These are phyloP conservation scores for Peronospora farinosa DNA, from an alignment of 352 stramenopile genomes.

Conservation along the genomic window DNA sequence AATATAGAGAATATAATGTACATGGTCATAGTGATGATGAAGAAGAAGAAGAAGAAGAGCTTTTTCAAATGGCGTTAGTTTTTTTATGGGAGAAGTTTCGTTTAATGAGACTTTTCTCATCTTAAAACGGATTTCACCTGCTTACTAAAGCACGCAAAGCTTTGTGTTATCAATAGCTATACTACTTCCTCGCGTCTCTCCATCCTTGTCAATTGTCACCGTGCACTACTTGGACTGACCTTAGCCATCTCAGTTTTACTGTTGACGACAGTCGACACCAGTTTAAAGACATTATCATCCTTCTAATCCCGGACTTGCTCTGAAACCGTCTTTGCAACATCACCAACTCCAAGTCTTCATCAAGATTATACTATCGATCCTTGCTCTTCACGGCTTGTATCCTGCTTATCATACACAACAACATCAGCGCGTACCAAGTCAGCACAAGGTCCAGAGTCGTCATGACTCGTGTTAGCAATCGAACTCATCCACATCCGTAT, in stretches of 20 bases:
- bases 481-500: constrained; percentile 23
- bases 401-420: constrained; percentile 30
- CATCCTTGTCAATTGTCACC: constrained; percentile 2
- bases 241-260: background rate
- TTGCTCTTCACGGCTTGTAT: constrained; percentile 26
- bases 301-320: constrained; percentile 16
- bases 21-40: background rate
- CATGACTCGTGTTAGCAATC: constrained; percentile 23
- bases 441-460: constrained; percentile 25
- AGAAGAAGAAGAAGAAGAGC: too few species aligned
- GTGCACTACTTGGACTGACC: constrained; percentile 10
- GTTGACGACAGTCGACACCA: constrained; percentile 11
- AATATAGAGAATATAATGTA: background rate
- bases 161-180: constrained; percentile 16
- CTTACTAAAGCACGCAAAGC: constrained; percentile 19
- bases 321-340: constrained; percentile 16
- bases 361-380: constrained; percentile 11
- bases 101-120: too few species aligned
- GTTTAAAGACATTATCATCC: constrained; percentile 19
- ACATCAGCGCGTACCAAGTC: constrained; percentile 27
- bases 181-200: constrained; percentile 25
- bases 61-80: too few species aligned
- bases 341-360: constrained; percentile 23
- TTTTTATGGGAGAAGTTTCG: background rate
- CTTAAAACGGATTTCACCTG: too few species aligned